phyloP scores from a whole-genome alignment of 2,329 filamentous ascomycete species.

The Teratosphaeria destructans region DNA sequence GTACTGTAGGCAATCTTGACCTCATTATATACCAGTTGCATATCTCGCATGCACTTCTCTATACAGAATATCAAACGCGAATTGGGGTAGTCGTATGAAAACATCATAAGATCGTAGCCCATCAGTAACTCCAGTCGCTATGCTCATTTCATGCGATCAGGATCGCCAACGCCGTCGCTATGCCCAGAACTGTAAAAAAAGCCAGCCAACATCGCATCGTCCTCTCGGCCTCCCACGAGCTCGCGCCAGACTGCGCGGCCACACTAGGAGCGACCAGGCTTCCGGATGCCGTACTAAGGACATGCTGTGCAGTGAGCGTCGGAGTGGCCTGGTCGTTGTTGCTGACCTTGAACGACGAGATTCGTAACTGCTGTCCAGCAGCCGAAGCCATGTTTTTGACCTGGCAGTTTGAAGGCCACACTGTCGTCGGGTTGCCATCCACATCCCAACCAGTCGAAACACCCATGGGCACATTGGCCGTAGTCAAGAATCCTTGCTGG shows the following conservation, averaged over 20 bases:
- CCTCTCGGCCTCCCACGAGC: neutral
- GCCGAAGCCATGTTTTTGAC: slow-evolving; percentile 5
- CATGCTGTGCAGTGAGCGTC: neutral
- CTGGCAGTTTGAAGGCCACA: slow-evolving; percentile 14
- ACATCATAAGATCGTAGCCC: neutral
- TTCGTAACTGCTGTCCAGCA: slow-evolving; percentile 3
- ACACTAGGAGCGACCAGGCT: neutral
- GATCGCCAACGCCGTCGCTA: neutral
- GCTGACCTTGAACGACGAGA: neutral
- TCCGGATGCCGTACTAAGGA: neutral
- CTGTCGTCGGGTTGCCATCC: slow-evolving; percentile 36
- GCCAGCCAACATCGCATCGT: neutral
- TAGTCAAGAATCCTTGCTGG: slow-evolving; percentile 40
- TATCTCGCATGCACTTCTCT: neutral
- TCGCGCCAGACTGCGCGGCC: neutral
- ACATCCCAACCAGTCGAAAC: slow-evolving; percentile 35
- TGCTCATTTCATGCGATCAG: neutral
- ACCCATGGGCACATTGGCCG: slow-evolving; percentile 31
- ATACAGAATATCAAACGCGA: neutral
- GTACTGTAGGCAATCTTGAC: neutral
- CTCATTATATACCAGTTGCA: neutral
- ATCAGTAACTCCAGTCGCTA: neutral
- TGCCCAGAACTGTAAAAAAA: neutral
- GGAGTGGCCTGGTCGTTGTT: neutral
- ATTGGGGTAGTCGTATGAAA: neutral